A percentile compares a stretch with the other conserved stretches of the same genome.
phyloP scores from a whole-genome alignment of 495 filamentous ascomycete genomes.

The Daldinia bambusicola region DNA sequence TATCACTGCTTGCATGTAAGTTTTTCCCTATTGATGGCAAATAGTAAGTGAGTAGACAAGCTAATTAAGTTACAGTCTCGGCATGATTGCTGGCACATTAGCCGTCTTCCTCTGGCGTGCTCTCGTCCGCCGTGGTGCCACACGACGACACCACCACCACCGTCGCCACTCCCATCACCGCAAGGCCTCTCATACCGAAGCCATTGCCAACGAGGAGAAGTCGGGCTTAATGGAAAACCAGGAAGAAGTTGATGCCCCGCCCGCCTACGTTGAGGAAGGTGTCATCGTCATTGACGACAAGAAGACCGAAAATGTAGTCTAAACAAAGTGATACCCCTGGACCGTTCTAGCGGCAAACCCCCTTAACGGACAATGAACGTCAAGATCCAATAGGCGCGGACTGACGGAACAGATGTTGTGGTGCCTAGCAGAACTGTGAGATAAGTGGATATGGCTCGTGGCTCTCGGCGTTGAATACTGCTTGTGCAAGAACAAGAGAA shows the following conservation, averaged over 20 bases:
- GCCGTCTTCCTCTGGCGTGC: conserved; percentile 59
- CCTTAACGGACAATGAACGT: neutral
- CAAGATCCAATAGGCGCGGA: conserved; percentile 13
- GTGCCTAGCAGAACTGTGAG: conserved; percentile 14
- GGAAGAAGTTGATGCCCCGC: conserved; percentile 49
- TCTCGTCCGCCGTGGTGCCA: conserved; percentile 46
- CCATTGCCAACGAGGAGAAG: conserved; percentile 55
- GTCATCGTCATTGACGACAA: conserved; percentile 40
- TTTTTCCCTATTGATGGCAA: conserved; percentile 8
- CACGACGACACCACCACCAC: conserved; percentile 37
- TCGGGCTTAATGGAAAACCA: conserved; percentile 54
- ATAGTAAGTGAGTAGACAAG: neutral
- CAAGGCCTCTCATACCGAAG: conserved; percentile 48
- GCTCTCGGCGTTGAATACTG: conserved; percentile 16
- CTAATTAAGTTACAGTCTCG: conserved; percentile 51
- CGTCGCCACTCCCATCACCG: conserved; percentile 44
- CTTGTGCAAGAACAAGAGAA: conserved; percentile 12
- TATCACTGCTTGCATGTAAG: conserved; percentile 63
- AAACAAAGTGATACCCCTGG: conserved; percentile 40
- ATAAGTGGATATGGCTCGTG: conserved; percentile 15
- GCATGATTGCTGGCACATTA: conserved; percentile 62
- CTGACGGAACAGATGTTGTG: conserved; percentile 18
- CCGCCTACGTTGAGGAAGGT: conserved; percentile 52
- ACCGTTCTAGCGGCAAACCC: conserved; percentile 15
- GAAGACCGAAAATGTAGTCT: conserved; percentile 46